A percentile compares a stretch with the other conserved stretches of the same genome.
These are phyloP conservation scores for Ceratobasidium sp. DNA, from an alignment of 1,284 basidiomycete genomes.

Conservation along the genomic window DNA sequence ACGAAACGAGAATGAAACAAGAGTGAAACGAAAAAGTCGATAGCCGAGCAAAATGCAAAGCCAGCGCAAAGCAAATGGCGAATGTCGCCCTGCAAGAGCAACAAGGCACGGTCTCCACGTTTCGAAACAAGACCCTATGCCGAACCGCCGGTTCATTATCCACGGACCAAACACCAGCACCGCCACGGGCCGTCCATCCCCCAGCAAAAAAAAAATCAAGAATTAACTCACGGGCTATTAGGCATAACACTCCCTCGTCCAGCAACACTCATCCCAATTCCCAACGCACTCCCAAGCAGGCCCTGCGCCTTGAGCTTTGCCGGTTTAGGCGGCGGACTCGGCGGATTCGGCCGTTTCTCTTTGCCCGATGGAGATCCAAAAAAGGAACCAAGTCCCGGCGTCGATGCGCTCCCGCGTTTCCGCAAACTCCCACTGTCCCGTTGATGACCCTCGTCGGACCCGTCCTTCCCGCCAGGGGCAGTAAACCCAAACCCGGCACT, in stretches of 20 bases:
- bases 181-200: not conserved
- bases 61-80: not conserved
- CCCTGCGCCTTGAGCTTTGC: slow-evolving; percentile 17
- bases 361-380: slow-evolving; percentile 12
- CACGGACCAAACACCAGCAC: not conserved
- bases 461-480: not conserved
- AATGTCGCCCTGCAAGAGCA: not conserved
- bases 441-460: not conserved
- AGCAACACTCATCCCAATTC: slow-evolving; percentile 25
- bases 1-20: not conserved
- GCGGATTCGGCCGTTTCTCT: slow-evolving; percentile 6
- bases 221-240: slow-evolving; percentile 36
- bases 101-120: slow-evolving; percentile 22
- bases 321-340: slow-evolving; percentile 28
- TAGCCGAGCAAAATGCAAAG: not conserved
- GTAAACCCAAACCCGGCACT: slow-evolving; percentile 2
- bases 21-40: not conserved
- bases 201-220: not conserved
- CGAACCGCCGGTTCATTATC: slow-evolving; percentile 5
- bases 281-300: slow-evolving; percentile 16
- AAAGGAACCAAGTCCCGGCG: not conserved
- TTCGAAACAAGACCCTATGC: not conserved
- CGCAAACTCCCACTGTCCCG: not conserved
- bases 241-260: slow-evolving; percentile 29
- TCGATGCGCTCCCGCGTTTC: slow-evolving; percentile 28